Evolutionary conservation across 2,329 filamentous ascomycete genomes (phyloP), one percentile per base, ranked within the genome.

Genomic region (Hypoxylon rubiginosum): DNA sequence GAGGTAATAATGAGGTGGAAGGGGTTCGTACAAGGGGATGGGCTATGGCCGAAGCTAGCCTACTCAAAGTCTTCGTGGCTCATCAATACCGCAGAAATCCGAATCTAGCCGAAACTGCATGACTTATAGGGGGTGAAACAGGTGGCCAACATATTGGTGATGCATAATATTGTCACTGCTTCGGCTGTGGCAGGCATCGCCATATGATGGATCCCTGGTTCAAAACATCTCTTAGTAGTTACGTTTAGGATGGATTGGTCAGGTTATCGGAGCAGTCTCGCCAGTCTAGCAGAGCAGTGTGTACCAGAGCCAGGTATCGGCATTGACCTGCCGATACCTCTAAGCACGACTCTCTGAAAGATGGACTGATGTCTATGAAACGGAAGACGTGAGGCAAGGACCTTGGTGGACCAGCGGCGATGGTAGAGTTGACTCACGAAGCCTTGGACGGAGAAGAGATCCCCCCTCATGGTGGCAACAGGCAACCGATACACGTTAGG

Each of bases 1-100:
- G 75, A 78, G 74, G 79, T 76, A 73, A 67, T 74, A 68, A 63
- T 68, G 66, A 72, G 74, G 76, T 75, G 76, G 76, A 62, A 74
- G 41, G 74, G 70, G 28, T 64, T 68, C 67, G 52, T 62, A 34
- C 55, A 11, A 6, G 30, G 58, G 48, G 48, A 46, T 24, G 52
- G 48, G 48, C 45, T 43, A 58, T 49, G 34, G 39, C 46, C 50
- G 9, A 50, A 36, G 34, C 55, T 45, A 28, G 32, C 45, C 19
- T 58, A 30, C 50, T 63, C 7, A 46, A 49, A 53, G 17, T 41
- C 41, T 56, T 9, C n/a, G 50, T 43, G 56, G 45, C 43, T 48
- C 26, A 17, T 49, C 34, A 30, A 46, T n/a, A 57, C 28, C 19
- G n/a, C 49, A 36, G n/a, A 30, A 41, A 41, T 39, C 51, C 39